Conservation (phyloP, 805 yeast genomes). For the Wickerhamomyces subpelliculosus region DNA sequence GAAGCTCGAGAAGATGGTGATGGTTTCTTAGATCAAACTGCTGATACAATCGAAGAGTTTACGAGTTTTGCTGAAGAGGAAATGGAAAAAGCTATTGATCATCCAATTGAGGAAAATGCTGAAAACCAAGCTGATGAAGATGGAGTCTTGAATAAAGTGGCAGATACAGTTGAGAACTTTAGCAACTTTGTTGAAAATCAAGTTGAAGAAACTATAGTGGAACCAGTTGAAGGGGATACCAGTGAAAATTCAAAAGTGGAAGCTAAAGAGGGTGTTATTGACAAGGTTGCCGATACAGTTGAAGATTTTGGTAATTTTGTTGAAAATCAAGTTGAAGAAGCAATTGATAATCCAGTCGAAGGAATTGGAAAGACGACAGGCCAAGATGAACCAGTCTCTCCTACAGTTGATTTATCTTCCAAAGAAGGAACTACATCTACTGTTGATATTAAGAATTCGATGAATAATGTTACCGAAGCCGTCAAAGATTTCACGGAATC, state of each 20-base stretch:
- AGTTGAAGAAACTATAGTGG: neutral
- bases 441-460: no score
- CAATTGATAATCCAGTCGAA: neutral
- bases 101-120: neutral
- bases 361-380: neutral
- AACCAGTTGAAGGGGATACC: neutral
- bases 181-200: neutral
- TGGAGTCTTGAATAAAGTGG: neutral
- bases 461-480: no score
- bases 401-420: no score
- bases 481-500: no score
- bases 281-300: neutral
- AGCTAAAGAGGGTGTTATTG: no score
- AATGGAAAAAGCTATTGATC: neutral
- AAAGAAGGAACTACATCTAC: no score
- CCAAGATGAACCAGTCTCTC: neutral
- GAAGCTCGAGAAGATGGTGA: neutral
- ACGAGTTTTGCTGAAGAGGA: neutral
- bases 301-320: neutral
- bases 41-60: no score
- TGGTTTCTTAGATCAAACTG: neutral
- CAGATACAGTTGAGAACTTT: neutral
- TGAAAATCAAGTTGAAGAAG: neutral
- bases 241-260: no score
- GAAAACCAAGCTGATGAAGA: neutral